Percentiles rank a stretch among this genome's conserved stretches.
phyloP scores from a whole-genome alignment of 176 grass and related monocot species.

The Oryza glumipatula region DNA sequence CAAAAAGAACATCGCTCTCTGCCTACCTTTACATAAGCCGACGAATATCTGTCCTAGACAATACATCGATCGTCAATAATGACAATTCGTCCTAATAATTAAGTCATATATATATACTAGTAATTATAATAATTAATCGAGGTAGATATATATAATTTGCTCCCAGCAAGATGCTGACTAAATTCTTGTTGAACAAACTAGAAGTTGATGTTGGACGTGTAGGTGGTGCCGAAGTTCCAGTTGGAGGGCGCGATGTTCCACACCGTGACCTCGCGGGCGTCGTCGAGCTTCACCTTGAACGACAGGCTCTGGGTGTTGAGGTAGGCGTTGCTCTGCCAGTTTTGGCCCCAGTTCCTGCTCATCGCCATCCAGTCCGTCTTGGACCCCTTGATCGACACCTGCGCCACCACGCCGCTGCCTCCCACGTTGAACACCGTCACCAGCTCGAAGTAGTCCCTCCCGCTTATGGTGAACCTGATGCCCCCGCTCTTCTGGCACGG shows the following conservation, averaged over 20 bases:
- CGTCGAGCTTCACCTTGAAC: slow-evolving; percentile 55
- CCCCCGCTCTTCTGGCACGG: slow-evolving; percentile 34
- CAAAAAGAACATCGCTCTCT: neutral
- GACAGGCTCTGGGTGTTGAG: slow-evolving; percentile 63
- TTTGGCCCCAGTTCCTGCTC: slow-evolving; percentile 70
- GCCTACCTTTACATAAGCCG: slow-evolving; percentile 25
- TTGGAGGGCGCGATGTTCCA: slow-evolving; percentile 39
- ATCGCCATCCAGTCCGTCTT: slow-evolving; percentile 50
- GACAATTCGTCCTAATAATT: neutral
- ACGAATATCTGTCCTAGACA: neutral
- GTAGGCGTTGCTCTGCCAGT: slow-evolving; percentile 61
- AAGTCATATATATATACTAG: slow-evolving; percentile 32
- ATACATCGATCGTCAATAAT: slow-evolving; percentile 1
- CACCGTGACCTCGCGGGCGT: slow-evolving; percentile 33
- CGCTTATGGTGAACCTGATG: slow-evolving; percentile 54
- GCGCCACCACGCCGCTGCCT: slow-evolving; percentile 45
- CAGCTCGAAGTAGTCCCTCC: slow-evolving; percentile 60
- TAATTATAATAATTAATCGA: neutral
- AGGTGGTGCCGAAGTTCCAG: slow-evolving; percentile 61
- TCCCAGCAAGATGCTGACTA: neutral
- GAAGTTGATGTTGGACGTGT: slow-evolving; percentile 29
- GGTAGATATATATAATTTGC: neutral
- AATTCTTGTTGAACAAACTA: neutral
- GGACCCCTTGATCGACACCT: slow-evolving; percentile 58
- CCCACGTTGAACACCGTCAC: slow-evolving; percentile 55